These are phyloP conservation scores for Mycena sp. DNA, from an alignment of 1,284 basidiomycete species.

Conservation along the genomic window DNA sequence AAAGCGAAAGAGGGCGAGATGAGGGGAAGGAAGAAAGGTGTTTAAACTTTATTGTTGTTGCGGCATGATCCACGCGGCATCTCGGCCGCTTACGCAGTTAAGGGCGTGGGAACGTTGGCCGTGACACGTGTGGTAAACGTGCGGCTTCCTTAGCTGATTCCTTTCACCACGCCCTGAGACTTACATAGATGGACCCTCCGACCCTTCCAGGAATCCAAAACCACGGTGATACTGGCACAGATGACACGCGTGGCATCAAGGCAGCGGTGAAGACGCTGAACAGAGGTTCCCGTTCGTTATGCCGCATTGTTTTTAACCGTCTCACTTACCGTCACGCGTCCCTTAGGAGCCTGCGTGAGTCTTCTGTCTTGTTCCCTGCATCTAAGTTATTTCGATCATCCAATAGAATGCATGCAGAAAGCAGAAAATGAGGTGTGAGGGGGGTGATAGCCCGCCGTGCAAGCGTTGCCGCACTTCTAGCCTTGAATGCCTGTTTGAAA, in stretches of 20 bases:
- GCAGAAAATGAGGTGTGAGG: conserved; percentile 91
- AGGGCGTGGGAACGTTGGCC: too few species aligned
- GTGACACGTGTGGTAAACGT: too few species aligned
- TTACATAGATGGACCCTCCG: conserved; percentile 24
- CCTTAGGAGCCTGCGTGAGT: conserved; percentile 80
- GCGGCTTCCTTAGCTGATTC: too few species aligned
- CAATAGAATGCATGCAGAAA: conserved; percentile 84
- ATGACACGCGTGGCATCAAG: conserved; percentile 51
- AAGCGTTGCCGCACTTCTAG: conserved; percentile 87
- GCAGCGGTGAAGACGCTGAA: conserved; percentile 79
- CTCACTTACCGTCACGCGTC: conserved; percentile 18
- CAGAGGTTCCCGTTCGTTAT: conserved; percentile 80
- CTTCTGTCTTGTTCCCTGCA: neutral
- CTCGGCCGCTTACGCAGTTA: too few species aligned
- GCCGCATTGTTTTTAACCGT: conserved; percentile 33
- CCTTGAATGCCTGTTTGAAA: conserved; percentile 90
- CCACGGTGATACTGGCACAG: conserved; percentile 24
- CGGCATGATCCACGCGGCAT: too few species aligned
- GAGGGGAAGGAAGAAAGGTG: too few species aligned
- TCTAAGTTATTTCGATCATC: conserved; percentile 19
- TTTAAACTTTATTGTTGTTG: too few species aligned
- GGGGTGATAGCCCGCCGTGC: conserved; percentile 91
- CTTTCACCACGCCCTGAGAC: too few species aligned
- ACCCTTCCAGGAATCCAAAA: conserved; percentile 9
- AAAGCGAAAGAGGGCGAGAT: too few species aligned